Conservation (phyloP, 257 asterid genomes). For the Gardenia jasminoides region DNA sequence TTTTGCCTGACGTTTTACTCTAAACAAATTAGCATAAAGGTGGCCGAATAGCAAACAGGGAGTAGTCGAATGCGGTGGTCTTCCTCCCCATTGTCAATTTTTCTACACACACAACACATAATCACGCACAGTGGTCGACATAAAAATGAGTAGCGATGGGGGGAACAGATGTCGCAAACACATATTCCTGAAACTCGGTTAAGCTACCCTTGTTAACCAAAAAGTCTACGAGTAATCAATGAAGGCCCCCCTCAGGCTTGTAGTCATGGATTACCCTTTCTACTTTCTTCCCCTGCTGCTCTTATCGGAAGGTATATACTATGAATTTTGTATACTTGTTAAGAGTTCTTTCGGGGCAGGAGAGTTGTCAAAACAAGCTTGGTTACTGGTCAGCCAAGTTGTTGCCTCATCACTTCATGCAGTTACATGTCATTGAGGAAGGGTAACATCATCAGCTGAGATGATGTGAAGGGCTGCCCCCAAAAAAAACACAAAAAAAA, state of each 20-base stretch:
- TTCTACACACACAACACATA: background rate
- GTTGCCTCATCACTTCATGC: background rate
- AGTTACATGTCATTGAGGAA: background rate
- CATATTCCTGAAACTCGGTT: background rate
- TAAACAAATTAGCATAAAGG: background rate
- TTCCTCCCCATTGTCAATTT: background rate
- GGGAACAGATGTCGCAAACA: background rate
- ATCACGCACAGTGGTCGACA: background rate
- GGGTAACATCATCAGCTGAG: background rate
- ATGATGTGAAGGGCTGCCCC: background rate
- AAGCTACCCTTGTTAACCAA: background rate
- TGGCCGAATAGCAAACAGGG: background rate
- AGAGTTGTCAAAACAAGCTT: no score
- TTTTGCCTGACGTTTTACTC: no score
- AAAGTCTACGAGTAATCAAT: background rate
- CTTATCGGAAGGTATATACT: no score
- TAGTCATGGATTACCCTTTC: background rate
- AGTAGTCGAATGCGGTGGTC: background rate
- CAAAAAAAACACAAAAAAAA: no score
- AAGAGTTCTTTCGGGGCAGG: no score
- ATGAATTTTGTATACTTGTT: no score
- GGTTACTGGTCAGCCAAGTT: background rate
- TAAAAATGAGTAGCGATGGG: background rate
- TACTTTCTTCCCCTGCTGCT: no score
- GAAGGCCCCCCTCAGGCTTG: no score